Percentiles rank a stretch among this genome's conserved stretches.
These are phyloP conservation scores for Candida nemodendra DNA, from an alignment of 805 yeast genomes.

Conservation along the genomic window DNA sequence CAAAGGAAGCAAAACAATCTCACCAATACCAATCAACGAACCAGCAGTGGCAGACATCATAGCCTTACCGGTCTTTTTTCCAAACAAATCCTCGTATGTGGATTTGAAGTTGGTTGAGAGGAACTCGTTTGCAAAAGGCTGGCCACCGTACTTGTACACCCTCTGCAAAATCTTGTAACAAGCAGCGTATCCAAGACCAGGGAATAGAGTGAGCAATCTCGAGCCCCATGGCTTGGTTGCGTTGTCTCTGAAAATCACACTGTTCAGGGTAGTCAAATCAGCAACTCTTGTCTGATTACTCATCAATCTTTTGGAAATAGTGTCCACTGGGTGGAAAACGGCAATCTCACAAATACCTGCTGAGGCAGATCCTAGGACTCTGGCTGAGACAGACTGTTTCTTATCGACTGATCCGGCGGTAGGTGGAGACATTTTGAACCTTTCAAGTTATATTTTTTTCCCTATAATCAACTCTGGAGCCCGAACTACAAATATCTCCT, in stretches of 20 bases:
- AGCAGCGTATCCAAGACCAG: conserved; percentile 98
- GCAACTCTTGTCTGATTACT: conserved; percentile 72
- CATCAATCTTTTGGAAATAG: conserved; percentile 94
- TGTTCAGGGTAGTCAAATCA: conserved; percentile 64
- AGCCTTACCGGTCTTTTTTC: conserved; percentile 97
- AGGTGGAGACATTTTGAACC: conserved; percentile 23
- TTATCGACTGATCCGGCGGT: conserved; percentile 47
- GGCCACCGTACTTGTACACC: conserved; percentile 99
- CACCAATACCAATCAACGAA: conserved; percentile 95
- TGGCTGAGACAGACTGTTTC: conserved; percentile 84
- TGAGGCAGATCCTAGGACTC: conserved; percentile 95
- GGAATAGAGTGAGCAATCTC: conserved; percentile 82
- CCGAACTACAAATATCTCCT: too few relatives aligned
- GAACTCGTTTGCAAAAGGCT: conserved; percentile 96
- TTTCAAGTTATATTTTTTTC: too few relatives aligned
- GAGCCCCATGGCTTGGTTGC: conserved; percentile 68
- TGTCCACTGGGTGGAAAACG: conserved; percentile 98
- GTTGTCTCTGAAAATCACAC: conserved; percentile 81
- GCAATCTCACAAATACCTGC: conserved; percentile 97
- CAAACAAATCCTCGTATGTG: conserved; percentile 73
- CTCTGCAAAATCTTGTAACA: conserved; percentile 94
- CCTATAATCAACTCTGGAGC: too few relatives aligned
- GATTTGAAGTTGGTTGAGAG: conserved; percentile 70
- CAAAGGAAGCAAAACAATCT: conserved; percentile 89
- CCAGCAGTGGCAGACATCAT: conserved; percentile 96